Evolutionary conservation across 331 rosid genomes (phyloP).

Genomic region (Erythrophleum ivorense): DNA sequence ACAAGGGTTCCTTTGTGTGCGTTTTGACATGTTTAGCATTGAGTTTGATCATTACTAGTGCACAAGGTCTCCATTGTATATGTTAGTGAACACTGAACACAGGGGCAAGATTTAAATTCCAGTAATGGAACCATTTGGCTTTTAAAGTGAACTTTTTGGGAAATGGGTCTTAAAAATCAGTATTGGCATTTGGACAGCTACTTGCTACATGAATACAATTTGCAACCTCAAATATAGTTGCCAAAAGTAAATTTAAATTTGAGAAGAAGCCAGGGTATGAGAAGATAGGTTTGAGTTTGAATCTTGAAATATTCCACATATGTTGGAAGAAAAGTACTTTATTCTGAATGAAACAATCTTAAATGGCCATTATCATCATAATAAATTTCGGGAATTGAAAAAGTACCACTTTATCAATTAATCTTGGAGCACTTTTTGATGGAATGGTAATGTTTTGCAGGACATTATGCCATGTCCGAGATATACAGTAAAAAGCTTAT

Average conservation of each 20-base stretch:
- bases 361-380: not conserved
- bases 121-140: not conserved
- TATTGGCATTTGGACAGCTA: slow-evolving; percentile 15
- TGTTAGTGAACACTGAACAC: not conserved
- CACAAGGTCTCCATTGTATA: not conserved
- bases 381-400: not conserved
- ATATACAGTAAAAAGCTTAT: not conserved
- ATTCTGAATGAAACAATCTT: not conserved
- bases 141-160: not conserved
- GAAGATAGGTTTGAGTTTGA: not conserved
- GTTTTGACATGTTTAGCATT: slow-evolving; percentile 15
- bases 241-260: not conserved
- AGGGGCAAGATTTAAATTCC: not conserved
- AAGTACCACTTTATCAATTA: not conserved
- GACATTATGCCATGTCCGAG: not conserved
- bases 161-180: slow-evolving; percentile 15
- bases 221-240: not conserved
- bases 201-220: slow-evolving; percentile 19
- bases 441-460: not conserved
- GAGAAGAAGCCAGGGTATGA: slow-evolving; percentile 10
- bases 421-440: not conserved
- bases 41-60: not conserved
- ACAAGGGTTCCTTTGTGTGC: slow-evolving; percentile 13
- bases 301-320: not conserved
- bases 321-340: not conserved